A percentile compares a stretch with the other conserved stretches of the same genome.
Conservation (phyloP, 345 rosid species). For the Brassica nigra region DNA sequence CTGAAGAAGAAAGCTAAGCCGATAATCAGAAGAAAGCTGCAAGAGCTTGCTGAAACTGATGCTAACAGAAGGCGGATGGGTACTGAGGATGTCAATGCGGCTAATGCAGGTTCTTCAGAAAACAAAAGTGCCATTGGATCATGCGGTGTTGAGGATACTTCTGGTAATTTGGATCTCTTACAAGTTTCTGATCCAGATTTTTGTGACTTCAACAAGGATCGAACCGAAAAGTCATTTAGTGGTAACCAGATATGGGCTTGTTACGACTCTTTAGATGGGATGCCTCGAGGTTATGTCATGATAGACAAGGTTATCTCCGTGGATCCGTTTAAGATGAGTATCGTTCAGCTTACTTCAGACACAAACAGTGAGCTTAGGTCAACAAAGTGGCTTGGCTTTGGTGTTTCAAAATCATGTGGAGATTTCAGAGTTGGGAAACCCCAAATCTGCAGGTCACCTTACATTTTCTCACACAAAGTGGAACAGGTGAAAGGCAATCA, state of each 20-base stretch:
- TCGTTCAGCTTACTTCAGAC: conserved; percentile 60
- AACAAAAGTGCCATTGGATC: conserved; percentile 25
- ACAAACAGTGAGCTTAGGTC: conserved; percentile 51
- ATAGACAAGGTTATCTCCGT: conserved; percentile 55
- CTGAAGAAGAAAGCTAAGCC: conserved; percentile 56
- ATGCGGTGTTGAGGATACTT: conserved; percentile 18
- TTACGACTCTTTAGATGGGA: conserved; percentile 66
- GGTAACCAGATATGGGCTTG: conserved; percentile 73
- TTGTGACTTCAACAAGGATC: conserved; percentile 64
- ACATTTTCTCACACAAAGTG: conserved; percentile 69
- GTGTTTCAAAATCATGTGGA: conserved; percentile 66
- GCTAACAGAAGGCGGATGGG: conserved; percentile 12
- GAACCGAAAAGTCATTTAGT: conserved; percentile 56
- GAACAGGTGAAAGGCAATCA: conserved; percentile 45
- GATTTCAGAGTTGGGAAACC: conserved; percentile 54
- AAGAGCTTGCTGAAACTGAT: conserved; percentile 40
- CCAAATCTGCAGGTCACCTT: conserved; percentile 47
- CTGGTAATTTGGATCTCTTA: conserved; percentile 34
- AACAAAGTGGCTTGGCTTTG: conserved; percentile 68
- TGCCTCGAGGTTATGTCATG: conserved; percentile 74
- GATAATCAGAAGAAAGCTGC: conserved; percentile 46
- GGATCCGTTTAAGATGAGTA: conserved; percentile 59
- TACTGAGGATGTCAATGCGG: conserved; percentile 26
- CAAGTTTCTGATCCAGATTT: conserved; percentile 72
- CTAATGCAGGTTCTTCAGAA: conserved; percentile 27